Base-by-base conservation (phyloP, 2,329 filamentous ascomycete species). In the Fusarium longipes region DNA sequence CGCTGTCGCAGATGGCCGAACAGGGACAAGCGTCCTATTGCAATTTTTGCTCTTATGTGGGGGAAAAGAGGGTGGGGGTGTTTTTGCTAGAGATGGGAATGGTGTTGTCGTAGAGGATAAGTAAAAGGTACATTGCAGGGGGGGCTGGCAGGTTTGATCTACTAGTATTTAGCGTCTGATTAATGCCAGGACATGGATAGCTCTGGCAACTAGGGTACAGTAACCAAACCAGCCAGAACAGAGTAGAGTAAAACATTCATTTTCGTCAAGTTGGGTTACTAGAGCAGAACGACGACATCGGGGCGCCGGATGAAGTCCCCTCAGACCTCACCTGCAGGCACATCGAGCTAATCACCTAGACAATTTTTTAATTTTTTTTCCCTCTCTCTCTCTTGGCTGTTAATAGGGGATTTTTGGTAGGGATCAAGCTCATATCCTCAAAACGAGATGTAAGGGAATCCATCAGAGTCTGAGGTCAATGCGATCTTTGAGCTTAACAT, bases 141-240 rank as follows among this genome's bases (percentile, higher is more conserved):
- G 14, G 38, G 33, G 15, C 38, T 20, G 11, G 40, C 59, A 50
- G 58, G 52, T 62, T 64, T 58, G 55, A 70, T 67, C 25, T 49
- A n/a, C n/a, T n/a, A n/a, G n/a, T n/a, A 70, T 67, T 63, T 71
- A 71, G 68, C 61, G 50, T 59, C 54, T 67, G 45, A 58, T 44
- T 44, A 48, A 54, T 40, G 53, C 56, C 52, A 50, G 68, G 65
- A 62, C 45, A 67, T 43, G 64, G 54, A 45, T 32, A 24, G 43
- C 32, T 39, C 33, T 20, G 50, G 25, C 44, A 44, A 29, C 59
- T 49, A 63, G 60, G 60, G 60, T 63, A 63, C 60, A 45, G 44
- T 58, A 64, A 22, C 60, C 60, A 59, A 64, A 22, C 60, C 60
- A 59, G 57, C 25, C 24, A 43, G n/a, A 43, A 11, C 30, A 48